Percentiles rank a stretch among this genome's conserved stretches.
phyloP scores from a whole-genome alignment of 345 rosid species.

The Litchi chinensis region DNA sequence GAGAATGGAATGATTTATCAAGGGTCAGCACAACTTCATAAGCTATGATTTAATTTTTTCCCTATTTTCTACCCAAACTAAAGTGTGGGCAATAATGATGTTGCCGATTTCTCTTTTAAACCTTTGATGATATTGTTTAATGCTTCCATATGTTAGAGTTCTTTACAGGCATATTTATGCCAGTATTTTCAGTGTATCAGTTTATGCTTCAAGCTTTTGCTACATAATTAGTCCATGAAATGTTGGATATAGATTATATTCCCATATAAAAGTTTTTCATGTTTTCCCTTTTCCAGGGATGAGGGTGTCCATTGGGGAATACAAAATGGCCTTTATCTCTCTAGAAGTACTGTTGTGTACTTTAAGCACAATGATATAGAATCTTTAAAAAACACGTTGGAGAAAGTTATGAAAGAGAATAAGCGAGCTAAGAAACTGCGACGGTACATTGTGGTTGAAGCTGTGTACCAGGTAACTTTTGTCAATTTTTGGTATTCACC shows the following conservation, averaged over 20 bases:
- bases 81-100: background rate
- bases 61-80: background rate
- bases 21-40: background rate
- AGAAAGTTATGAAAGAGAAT: constrained; percentile 64
- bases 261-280: constrained; percentile 1
- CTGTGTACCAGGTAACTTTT: constrained; percentile 79
- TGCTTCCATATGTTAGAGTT: background rate
- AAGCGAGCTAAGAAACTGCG: constrained; percentile 78
- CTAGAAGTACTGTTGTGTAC: constrained; percentile 85
- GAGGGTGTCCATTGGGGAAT: constrained; percentile 99
- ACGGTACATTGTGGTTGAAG: constrained; percentile 92
- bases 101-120: background rate
- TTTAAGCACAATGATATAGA: constrained; percentile 99
- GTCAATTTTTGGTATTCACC: background rate
- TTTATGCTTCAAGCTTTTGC: constrained; percentile 4
- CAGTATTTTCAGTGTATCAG: background rate
- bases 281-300: constrained; percentile 47
- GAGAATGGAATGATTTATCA: background rate
- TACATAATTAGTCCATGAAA: background rate
- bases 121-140: background rate
- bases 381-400: constrained; percentile 64
- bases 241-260: background rate
- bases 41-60: background rate
- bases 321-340: constrained; percentile 95
- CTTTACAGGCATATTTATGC: background rate